phyloP scores from a whole-genome alignment of 148 eudicot genomes.

The Rhododendron griersonianum region DNA sequence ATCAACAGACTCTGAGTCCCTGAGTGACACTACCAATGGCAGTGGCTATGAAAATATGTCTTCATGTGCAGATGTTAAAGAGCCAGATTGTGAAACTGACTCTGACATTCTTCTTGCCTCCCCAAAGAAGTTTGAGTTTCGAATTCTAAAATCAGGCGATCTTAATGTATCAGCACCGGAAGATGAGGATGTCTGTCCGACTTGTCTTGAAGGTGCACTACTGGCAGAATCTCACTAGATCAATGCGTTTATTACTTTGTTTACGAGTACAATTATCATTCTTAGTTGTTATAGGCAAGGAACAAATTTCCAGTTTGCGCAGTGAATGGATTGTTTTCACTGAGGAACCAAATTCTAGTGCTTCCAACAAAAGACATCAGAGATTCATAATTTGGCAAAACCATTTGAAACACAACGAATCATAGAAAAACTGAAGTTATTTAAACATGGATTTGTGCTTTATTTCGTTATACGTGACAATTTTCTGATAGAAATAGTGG shows the following conservation, averaged over 20 bases:
- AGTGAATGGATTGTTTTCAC: not conserved
- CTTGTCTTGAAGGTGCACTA: slow-evolving; percentile 78
- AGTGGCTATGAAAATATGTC: slow-evolving; percentile 23
- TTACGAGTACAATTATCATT: not conserved
- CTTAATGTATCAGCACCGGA: slow-evolving; percentile 30
- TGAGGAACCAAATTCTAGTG: not conserved
- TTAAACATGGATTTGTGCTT: not conserved
- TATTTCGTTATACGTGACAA: not conserved
- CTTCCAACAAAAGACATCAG: not conserved
- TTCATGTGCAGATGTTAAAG: slow-evolving; percentile 23
- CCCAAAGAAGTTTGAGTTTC: slow-evolving; percentile 55
- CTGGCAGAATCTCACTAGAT: slow-evolving; percentile 2
- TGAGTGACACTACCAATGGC: slow-evolving; percentile 21
- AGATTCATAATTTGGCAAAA: not conserved
- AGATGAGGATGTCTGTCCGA: slow-evolving; percentile 85
- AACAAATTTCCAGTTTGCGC: not conserved
- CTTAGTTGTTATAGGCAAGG: not conserved
- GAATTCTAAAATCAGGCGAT: slow-evolving; percentile 34
- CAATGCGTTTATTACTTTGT: not conserved
- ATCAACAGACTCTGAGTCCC: slow-evolving; percentile 23
- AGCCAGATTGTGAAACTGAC: slow-evolving; percentile 33
- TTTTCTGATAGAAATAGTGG: not conserved
- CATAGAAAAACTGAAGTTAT: not conserved
- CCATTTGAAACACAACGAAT: not conserved
- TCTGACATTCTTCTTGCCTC: slow-evolving; percentile 51